Evolutionary conservation across 73 alveolate species (phyloP).

Genomic region (Paramecium caudatum): DNA sequence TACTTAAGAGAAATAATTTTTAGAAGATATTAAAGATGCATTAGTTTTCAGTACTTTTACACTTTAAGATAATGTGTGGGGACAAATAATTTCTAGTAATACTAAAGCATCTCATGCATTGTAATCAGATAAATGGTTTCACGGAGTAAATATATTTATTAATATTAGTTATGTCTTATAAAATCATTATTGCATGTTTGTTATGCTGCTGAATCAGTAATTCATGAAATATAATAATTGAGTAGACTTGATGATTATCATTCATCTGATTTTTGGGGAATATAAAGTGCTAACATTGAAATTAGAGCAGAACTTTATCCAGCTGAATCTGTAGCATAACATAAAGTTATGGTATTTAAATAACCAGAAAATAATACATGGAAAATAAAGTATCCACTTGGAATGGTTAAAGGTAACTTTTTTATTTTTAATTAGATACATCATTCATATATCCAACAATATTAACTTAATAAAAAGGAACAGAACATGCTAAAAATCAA

Average conservation of each 20-base stretch:
- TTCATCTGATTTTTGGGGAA: constrained; percentile 40
- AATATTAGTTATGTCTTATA: constrained; percentile 37
- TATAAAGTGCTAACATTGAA: background rate
- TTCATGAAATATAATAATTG: constrained; percentile 21
- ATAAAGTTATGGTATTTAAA: background rate
- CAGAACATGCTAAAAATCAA: constrained; percentile 57
- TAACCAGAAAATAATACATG: constrained; percentile 3
- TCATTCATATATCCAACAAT: constrained; percentile 16
- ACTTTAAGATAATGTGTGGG: constrained; percentile 47
- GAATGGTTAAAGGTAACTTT: constrained; percentile 61
- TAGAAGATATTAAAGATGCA: constrained; percentile 54
- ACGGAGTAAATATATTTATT: constrained; percentile 28
- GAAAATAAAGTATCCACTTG: constrained; percentile 63
- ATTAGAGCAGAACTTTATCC: constrained; percentile 29
- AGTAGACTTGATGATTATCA: constrained; percentile 34
- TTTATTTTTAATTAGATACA: background rate
- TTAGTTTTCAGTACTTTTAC: background rate
- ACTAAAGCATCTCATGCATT: constrained; percentile 57
- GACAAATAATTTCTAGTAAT: background rate
- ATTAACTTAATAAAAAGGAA: constrained; percentile 24
- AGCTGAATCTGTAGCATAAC: constrained; percentile 38
- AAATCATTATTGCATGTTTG: constrained; percentile 55
- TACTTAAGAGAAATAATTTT: constrained; percentile 17
- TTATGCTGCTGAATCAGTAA: constrained; percentile 10
- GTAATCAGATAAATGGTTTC: constrained; percentile 47